phyloP scores from a whole-genome alignment of 306 rosid species.

The Nissolia schottii region DNA sequence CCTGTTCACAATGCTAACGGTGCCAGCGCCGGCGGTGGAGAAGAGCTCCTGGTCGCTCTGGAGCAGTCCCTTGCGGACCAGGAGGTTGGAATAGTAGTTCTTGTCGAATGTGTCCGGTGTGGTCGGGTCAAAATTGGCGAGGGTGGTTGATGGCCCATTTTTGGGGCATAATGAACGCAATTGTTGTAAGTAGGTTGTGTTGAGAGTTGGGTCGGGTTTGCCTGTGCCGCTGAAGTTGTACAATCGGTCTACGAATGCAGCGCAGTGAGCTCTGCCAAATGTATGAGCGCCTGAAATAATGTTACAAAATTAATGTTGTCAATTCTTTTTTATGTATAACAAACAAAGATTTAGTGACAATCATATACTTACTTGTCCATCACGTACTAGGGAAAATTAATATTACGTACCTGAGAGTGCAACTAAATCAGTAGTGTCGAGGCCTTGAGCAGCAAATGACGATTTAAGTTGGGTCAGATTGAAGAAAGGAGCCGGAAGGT shows the following conservation, averaged over 20 bases:
- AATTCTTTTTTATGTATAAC: too few species aligned
- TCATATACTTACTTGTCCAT: too few species aligned
- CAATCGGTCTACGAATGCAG: background rate
- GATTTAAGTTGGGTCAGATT: constrained; percentile 10
- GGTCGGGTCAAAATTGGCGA: constrained; percentile 20
- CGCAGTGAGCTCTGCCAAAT: constrained; percentile 31
- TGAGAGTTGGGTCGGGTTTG: constrained; percentile 27
- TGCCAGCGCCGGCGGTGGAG: constrained; percentile 29
- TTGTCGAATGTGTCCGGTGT: constrained; percentile 29
- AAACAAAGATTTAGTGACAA: too few species aligned
- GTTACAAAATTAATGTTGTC: too few species aligned
- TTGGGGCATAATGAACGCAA: constrained; percentile 24
- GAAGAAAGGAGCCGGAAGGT: constrained; percentile 34
- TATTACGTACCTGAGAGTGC: constrained; percentile 43
- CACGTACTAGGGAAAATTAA: too few species aligned
- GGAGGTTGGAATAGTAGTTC: constrained; percentile 32
- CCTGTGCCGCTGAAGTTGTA: constrained; percentile 26
- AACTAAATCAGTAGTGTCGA: constrained; percentile 50
- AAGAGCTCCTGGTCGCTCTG: constrained; percentile 39
- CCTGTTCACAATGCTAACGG: constrained; percentile 15
- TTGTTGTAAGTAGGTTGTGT: constrained; percentile 12
- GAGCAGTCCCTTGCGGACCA: background rate
- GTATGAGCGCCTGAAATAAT: constrained; percentile 41
- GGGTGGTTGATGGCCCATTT: background rate
- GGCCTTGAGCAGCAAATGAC: constrained; percentile 25